phyloP scores from a whole-genome alignment of 805 yeast genomes.

The Yueomyces sp. region DNA sequence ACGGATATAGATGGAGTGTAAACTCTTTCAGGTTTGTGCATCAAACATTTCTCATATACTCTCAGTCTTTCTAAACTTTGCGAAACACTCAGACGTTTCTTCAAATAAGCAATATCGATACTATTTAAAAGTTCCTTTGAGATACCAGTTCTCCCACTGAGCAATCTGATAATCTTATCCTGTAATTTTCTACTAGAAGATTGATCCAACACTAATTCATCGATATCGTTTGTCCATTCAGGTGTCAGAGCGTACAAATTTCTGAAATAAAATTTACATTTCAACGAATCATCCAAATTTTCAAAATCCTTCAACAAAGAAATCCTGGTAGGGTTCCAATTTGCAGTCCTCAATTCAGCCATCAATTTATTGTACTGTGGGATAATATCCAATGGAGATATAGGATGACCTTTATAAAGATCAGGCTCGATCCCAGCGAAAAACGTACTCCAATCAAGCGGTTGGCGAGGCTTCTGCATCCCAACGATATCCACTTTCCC shows the following conservation, averaged over 20 bases:
- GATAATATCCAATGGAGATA: neutral
- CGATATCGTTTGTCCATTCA: constrained; percentile 7
- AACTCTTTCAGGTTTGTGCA: neutral
- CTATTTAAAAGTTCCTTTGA: neutral
- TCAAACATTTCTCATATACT: neutral
- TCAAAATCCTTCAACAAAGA: neutral
- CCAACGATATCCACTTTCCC: no score
- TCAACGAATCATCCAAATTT: neutral
- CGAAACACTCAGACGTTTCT: neutral
- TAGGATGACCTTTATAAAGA: neutral
- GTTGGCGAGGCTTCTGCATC: no score
- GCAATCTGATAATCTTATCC: no score
- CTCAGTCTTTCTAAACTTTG: neutral
- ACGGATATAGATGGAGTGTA: neutral
- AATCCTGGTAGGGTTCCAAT: neutral
- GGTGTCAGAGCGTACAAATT: constrained; percentile 6
- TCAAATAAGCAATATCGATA: neutral
- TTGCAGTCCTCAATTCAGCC: neutral
- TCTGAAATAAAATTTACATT: constrained; percentile 9
- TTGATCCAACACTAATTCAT: neutral
- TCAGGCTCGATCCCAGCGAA: no score
- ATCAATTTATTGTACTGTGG: neutral
- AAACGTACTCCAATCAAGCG: no score
- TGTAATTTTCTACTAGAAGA: neutral
- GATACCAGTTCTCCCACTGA: neutral